A percentile compares a stretch with the other conserved stretches of the same genome.
phyloP scores from a whole-genome alignment of 2,329 filamentous ascomycete species.

The Dactylella cylindrospora region DNA sequence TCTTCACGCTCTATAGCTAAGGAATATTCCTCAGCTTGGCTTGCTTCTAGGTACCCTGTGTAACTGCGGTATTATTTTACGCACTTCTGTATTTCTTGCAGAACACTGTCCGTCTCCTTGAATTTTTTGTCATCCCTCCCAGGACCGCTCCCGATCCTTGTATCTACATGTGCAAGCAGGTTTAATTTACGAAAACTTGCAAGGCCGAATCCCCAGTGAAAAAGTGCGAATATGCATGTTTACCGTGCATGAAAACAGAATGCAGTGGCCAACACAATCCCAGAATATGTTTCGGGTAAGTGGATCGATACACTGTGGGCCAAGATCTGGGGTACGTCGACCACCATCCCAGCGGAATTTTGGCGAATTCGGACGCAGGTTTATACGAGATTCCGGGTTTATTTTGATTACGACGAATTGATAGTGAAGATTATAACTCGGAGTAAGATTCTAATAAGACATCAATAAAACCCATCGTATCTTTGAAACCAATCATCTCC shows the following conservation, averaged over 20 bases:
- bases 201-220: no score
- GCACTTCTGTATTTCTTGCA: background rate
- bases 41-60: constrained; percentile 17
- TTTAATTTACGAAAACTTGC: no score
- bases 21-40: no score
- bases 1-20: no score
- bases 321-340: constrained; percentile 41
- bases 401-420: background rate
- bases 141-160: constrained; percentile 11
- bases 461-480: background rate
- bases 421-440: background rate
- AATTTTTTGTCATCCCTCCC: constrained; percentile 3
- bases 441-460: background rate
- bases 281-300: constrained; percentile 24
- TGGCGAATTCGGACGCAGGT: background rate
- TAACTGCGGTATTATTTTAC: constrained; percentile 31
- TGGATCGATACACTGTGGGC: constrained; percentile 29
- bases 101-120: background rate
- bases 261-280: constrained; percentile 6
- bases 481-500: background rate
- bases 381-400: background rate
- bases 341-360: background rate
- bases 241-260: constrained; percentile 5
- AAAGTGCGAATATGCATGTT: no score
- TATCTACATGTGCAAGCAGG: constrained; percentile 2